Evolutionary conservation across 371 early-diverging fungal species (phyloP), one percentile per base, ranked within the genome.

Genomic region (Basidiobolus meristosporus): DNA sequence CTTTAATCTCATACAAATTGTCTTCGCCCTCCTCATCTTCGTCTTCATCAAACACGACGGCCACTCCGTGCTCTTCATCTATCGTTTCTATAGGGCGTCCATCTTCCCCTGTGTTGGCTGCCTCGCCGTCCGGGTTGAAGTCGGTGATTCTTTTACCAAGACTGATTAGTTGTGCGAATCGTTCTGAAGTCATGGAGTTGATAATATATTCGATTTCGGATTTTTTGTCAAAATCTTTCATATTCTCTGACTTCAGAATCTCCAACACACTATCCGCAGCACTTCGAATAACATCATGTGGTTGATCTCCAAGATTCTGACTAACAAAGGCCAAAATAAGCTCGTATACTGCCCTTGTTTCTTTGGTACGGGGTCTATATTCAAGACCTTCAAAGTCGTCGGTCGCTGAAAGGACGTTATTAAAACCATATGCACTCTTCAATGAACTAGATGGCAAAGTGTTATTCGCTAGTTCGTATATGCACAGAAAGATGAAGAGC

Each of bases 61-160:
- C 78, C 9, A 77, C 73, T 43, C 78, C 78, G n/a, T 73, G 57
- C 46, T 77, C 73, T 35, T 72, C 78, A 33, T 77, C 78, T 47
- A 77, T 72, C 16, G 63, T 73, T 14, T 55, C 54, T 31, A 53
- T 57, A 44, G 43, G 31, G 26, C 52, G 57, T 31, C 54, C 59
- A 21, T 56, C 56, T 41, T 56, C 59, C 11, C 57, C 59, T 1
- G 54, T 45, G 7, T 54, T 59, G 39, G 55, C 50, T 18, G 42
- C 43, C 23, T 54, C 53, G 22, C 54, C 55, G 1, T 54, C 57
- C 29, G 59, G 59, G 19, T 61, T 38, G 28, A 81, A 95, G 50
- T 95, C 98, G 2, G 90, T 90, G 37, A 97, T 85, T 51, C 86
- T 82, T 50, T 90, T 89, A 9, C 90, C 84, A 30, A 93, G 65